Conservation (phyloP, 139 green algal genomes). For the Mesotaenium endlicherianum region DNA sequence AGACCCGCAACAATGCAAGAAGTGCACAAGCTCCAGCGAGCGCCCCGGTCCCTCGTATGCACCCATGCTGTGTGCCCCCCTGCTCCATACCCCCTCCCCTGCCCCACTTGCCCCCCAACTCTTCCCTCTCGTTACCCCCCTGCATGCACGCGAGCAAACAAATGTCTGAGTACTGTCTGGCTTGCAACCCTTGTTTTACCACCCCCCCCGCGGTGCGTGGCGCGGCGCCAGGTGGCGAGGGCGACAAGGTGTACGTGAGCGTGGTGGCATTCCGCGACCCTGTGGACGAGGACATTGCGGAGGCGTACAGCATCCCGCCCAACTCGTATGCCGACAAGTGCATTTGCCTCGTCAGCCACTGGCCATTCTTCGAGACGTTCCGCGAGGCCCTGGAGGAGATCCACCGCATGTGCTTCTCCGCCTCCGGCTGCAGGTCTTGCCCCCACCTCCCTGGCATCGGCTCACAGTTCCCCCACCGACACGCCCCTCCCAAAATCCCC, state of each 20-base stretch:
- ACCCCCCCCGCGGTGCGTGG: no score
- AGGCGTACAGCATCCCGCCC: conserved; percentile 33
- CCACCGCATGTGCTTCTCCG: conserved; percentile 44
- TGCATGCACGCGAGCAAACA: no score
- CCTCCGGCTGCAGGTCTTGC: conserved; percentile 39
- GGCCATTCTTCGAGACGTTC: conserved; percentile 49
- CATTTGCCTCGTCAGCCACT: conserved; percentile 46
- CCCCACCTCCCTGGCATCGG: no score
- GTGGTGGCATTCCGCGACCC: conserved; percentile 38
- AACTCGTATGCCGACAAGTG: conserved; percentile 35
- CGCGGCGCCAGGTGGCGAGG: conserved; percentile 3
- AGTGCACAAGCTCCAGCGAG: no score
- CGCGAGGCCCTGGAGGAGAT: conserved; percentile 45
- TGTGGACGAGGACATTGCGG: conserved; percentile 45
- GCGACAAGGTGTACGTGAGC: conserved; percentile 36
- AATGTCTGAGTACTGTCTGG: no score
- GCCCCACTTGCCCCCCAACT: no score
- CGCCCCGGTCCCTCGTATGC: neutral
- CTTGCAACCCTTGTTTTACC: no score
- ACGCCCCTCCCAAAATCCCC: no score
- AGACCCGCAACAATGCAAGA: no score
- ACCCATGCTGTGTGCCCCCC: neutral
- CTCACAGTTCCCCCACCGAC: no score
- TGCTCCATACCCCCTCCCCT: neutral
- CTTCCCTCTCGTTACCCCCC: no score